Conservation (phyloP, 2,329 filamentous ascomycete genomes). For the Cladorrhinum sp. region DNA sequence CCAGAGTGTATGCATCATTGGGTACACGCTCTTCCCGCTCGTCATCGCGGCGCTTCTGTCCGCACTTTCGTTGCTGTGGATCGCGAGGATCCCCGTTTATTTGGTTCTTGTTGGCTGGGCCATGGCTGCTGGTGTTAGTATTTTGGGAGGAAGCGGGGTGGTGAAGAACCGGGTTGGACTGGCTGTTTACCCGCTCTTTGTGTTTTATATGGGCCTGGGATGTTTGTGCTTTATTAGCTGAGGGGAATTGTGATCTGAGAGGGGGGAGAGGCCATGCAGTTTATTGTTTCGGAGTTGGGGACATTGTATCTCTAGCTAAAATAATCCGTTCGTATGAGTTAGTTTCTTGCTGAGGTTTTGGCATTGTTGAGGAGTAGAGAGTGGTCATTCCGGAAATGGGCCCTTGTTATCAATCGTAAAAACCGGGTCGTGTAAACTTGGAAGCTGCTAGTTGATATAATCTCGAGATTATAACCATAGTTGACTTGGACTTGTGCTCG, state of each 20-base stretch:
- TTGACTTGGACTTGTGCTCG: too few species aligned
- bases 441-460: background rate
- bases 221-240: conserved; percentile 96
- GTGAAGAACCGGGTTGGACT: conserved; percentile 91
- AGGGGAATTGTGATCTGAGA: too few species aligned
- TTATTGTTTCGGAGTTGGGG: too few species aligned
- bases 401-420: background rate
- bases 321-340: background rate
- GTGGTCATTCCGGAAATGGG: background rate
- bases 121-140: conserved; percentile 90
- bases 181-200: conserved; percentile 89
- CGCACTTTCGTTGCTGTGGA: conserved; percentile 72
- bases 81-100: conserved; percentile 87
- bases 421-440: background rate
- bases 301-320: background rate
- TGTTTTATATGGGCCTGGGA: conserved; percentile 90
- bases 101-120: conserved; percentile 87
- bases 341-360: background rate
- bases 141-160: conserved; percentile 90
- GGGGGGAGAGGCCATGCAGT: too few species aligned
- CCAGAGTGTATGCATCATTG: conserved; percentile 96
- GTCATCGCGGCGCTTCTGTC: conserved; percentile 90
- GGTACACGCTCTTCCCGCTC: conserved; percentile 94
- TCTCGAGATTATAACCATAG: too few species aligned
- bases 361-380: background rate